Conservation (phyloP, 176 grass and related monocot species). For the Olyra latifolia region DNA sequence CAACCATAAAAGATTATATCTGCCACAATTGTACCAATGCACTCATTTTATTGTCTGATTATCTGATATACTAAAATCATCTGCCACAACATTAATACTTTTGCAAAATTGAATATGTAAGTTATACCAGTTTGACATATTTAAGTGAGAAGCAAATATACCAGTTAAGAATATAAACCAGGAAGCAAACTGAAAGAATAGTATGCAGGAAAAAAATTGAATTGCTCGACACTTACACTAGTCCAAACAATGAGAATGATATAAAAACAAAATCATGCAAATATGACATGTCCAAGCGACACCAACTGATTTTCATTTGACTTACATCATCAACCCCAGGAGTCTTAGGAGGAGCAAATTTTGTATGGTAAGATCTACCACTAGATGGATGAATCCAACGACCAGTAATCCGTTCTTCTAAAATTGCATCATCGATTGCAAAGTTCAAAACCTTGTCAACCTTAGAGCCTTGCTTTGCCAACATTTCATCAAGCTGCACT, state of each 20-base stretch:
- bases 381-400: conserved; percentile 91
- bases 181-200: not conserved
- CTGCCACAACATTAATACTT: not conserved
- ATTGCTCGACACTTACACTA: not conserved
- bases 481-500: conserved; percentile 88
- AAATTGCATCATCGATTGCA: conserved; percentile 83
- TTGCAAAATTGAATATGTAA: not conserved
- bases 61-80: not conserved
- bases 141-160: not conserved
- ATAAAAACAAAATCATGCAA: not conserved
- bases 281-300: not conserved
- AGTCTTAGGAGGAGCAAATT: conserved; percentile 91
- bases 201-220: not conserved
- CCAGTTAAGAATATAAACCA: not conserved
- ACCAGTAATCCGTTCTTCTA: conserved; percentile 96
- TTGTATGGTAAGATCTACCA: conserved; percentile 91
- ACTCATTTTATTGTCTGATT: not conserved
- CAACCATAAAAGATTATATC: conserved; percentile 9
- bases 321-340: conserved; percentile 90
- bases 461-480: conserved; percentile 77
- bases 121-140: not conserved
- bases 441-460: conserved; percentile 94
- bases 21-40: not conserved
- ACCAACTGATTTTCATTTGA: not conserved
- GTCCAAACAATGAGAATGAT: not conserved